phyloP scores from a whole-genome alignment of 2,329 filamentous ascomycete species.

The Corynespora cassiicola region DNA sequence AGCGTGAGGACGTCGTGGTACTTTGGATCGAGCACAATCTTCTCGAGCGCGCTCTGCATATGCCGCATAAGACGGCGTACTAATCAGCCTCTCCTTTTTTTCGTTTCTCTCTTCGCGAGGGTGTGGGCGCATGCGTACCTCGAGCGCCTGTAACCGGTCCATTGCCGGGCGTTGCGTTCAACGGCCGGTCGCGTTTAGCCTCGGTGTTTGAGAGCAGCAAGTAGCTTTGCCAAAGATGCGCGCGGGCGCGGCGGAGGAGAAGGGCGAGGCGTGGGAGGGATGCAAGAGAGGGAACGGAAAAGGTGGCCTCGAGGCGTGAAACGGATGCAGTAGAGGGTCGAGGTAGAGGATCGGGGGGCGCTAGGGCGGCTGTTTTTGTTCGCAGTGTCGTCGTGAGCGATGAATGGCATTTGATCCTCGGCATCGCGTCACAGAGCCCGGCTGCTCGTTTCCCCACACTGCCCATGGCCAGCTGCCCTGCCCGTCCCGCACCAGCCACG shows the following conservation, averaged over 20 bases:
- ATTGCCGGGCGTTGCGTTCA: constrained; percentile 25
- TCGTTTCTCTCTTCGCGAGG: not conserved
- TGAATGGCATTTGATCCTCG: constrained; percentile 38
- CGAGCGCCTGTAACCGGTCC: constrained; percentile 41
- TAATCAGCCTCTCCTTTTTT: not conserved
- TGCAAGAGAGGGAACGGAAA: not conserved
- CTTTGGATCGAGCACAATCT: constrained; percentile 78
- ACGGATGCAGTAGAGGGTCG: too few relatives aligned
- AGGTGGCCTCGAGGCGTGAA: not conserved
- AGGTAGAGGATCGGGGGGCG: too few relatives aligned
- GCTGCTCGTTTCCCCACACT: constrained; percentile 38
- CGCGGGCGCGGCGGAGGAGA: too few relatives aligned
- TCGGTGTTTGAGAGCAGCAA: too few relatives aligned
- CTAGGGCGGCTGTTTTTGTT: too few relatives aligned
- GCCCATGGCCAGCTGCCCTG: too few relatives aligned
- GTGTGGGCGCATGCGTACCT: too few relatives aligned
- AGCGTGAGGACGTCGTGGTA: constrained; percentile 86
- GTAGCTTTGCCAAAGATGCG: too few relatives aligned
- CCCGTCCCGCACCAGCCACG: constrained; percentile 22
- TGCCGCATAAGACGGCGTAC: too few relatives aligned
- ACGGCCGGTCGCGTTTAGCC: constrained; percentile 24
- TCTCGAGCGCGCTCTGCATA: constrained; percentile 71
- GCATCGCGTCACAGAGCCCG: constrained; percentile 41
- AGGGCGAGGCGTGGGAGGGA: not conserved
- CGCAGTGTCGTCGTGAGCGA: constrained; percentile 13